Evolutionary conservation across 1,139 yeast genomes (phyloP), one percentile per base, ranked within the genome.

Genomic region (Lodderomyces theae): DNA sequence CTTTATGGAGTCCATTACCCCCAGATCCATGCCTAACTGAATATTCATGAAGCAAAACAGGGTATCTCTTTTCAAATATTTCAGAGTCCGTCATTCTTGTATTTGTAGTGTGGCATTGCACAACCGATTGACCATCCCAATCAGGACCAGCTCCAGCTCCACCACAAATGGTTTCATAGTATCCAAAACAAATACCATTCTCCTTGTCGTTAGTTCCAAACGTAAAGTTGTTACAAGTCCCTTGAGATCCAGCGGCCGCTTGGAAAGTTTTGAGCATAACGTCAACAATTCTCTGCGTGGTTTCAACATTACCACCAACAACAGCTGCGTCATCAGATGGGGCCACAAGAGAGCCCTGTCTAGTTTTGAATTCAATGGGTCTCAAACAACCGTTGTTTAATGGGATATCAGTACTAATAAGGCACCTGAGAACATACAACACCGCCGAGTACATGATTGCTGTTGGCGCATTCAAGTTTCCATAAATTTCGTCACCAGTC

Each of bases 261-360:
- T 76, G 72, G 56, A 86, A 86, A 0, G 95, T 88, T 51, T 79
- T 79, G 52, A 87, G 68, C 44, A 86, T 74, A 3, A 83, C 89
- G 60, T 86, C 95, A 2, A 88, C 85, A 33, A 87, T 80, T 46
- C 95, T 71, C 60, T 87, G 95, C 1, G 92, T 80, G 0, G 95
- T 86, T 59, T 84, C 84, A n/a, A 86, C 94, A 57, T 86, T 87
- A 6, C 95, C 95, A 22, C 95, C 96, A 8, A 86, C 94, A 3
- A 85, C 89, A 1, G 95, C 96, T 13, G 92, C 92, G 37, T 83
- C 87, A 31, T 70, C 72, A 2, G 82, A 72, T 2, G 95, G 95
- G 35, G 81, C 71, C 19, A 87, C 72, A 5, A 87, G 71, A 1
- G 87, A 77, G 0, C 85, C 85, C 38, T 77, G 77, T 29, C 95